Conservation (phyloP, 2,329 filamentous ascomycete genomes). For the Arthroderma sp. region DNA sequence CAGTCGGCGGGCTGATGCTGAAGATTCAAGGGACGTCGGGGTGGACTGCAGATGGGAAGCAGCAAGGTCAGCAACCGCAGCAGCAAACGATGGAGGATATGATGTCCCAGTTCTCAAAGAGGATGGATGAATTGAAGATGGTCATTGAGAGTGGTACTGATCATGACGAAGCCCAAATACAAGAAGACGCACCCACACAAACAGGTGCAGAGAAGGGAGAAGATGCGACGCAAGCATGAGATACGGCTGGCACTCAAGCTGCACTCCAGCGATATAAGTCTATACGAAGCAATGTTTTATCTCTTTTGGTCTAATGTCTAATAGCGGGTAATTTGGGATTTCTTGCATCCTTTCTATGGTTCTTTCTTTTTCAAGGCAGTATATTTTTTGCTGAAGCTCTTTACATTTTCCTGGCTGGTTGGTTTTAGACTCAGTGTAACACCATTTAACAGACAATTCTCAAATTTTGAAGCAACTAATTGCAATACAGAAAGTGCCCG, state of each 20-base stretch:
- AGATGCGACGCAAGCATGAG: neutral
- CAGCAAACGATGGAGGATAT: conserved; percentile 30
- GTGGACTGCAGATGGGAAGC: conserved; percentile 5
- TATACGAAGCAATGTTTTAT: no score
- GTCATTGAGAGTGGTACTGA: conserved; percentile 26
- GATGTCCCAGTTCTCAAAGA: conserved; percentile 34
- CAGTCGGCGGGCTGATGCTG: conserved; percentile 31
- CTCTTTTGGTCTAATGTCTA: no score
- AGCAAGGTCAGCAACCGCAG: conserved; percentile 11
- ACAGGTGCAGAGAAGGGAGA: neutral
- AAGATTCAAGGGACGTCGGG: conserved; percentile 31
- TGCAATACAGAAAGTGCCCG: no score
- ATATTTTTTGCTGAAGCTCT: no score
- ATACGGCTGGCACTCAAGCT: neutral
- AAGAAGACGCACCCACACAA: neutral
- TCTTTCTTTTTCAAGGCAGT: no score
- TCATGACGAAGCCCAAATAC: neutral
- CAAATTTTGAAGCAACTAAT: no score
- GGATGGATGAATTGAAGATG: conserved; percentile 30
- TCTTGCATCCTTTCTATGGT: no score
- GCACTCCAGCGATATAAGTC: no score
- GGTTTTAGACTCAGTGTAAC: no score
- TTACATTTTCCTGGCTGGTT: no score
- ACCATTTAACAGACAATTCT: no score
- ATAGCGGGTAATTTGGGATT: no score